Percentiles rank a stretch among this genome's conserved stretches.
These are phyloP conservation scores for Claviceps sp. DNA, from an alignment of 2,329 filamentous ascomycete genomes.

Conservation along the genomic window DNA sequence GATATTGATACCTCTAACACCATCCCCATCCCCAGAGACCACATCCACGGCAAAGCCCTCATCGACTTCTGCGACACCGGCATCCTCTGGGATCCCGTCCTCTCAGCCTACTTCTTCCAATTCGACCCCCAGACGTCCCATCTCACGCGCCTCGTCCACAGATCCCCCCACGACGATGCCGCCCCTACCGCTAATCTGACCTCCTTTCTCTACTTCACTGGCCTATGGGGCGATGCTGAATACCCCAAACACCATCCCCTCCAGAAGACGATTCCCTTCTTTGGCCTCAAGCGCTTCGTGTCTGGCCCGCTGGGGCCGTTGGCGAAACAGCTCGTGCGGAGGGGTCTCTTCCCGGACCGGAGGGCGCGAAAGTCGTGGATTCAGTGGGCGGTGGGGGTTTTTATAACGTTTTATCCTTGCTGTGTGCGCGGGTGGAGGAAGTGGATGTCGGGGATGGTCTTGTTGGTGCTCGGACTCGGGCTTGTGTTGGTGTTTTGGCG, in stretches of 20 bases:
- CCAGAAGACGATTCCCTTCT: slow-evolving; percentile 13
- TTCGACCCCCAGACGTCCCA: slow-evolving; percentile 11
- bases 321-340: slow-evolving; percentile 16
- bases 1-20: not conserved
- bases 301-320: slow-evolving; percentile 15
- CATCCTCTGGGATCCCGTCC: slow-evolving; percentile 16
- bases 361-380: slow-evolving; percentile 9
- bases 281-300: slow-evolving; percentile 16
- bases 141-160: slow-evolving; percentile 7
- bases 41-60: slow-evolving; percentile 16
- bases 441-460: slow-evolving; percentile 9
- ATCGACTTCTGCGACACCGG: slow-evolving; percentile 18
- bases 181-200: slow-evolving; percentile 11
- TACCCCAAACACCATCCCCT: slow-evolving; percentile 15
- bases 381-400: slow-evolving; percentile 12
- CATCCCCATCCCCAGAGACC: slow-evolving; percentile 8
- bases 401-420: slow-evolving; percentile 17
- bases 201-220: slow-evolving; percentile 17
- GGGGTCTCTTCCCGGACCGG: slow-evolving; percentile 14
- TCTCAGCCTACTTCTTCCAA: slow-evolving; percentile 18
- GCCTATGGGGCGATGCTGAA: slow-evolving; percentile 16
- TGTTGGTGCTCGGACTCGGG: not conserved
- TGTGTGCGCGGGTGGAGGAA: slow-evolving; percentile 17
- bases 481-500: not conserved
- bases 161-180: not conserved